Conservation (phyloP, 768 basidiomycete genomes). For the Collybiopsis luxurians region DNA sequence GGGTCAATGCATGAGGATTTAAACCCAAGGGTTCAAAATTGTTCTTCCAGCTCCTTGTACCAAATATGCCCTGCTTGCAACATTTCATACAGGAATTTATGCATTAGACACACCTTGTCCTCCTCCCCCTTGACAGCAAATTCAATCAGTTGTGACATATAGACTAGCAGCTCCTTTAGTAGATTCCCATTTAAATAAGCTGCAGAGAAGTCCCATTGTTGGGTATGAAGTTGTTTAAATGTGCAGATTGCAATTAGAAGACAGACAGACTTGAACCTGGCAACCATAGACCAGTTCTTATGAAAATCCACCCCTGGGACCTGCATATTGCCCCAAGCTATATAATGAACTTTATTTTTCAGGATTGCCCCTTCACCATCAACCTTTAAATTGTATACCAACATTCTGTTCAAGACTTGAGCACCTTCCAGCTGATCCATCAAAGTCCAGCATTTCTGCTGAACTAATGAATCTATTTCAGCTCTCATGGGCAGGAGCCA, state of each 20-base stretch:
- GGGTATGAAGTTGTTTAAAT: background rate
- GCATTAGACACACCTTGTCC: background rate
- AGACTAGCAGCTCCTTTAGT: conserved; percentile 11
- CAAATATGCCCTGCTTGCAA: conserved; percentile 8
- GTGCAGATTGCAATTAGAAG: conserved; percentile 13
- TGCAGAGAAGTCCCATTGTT: conserved; percentile 12
- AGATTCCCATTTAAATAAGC: conserved; percentile 18
- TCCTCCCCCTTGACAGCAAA: conserved; percentile 11
- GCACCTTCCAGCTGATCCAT: background rate
- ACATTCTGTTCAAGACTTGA: conserved; percentile 13
- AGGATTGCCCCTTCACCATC: conserved; percentile 20
- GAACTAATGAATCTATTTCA: background rate
- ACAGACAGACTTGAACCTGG: conserved; percentile 6
- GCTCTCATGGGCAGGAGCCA: background rate
- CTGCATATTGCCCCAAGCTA: conserved; percentile 28
- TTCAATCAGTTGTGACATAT: conserved; percentile 17
- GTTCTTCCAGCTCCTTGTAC: background rate
- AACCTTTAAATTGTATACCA: conserved; percentile 24
- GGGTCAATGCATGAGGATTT: conserved; percentile 1
- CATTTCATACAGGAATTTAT: background rate
- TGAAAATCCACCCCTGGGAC: conserved; percentile 24
- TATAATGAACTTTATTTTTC: conserved; percentile 19
- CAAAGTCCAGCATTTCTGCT: background rate
- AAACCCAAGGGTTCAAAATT: background rate
- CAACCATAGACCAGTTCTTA: conserved; percentile 8